Evolutionary conservation across 1,284 basidiomycete species (phyloP).

Genomic region (Melampsora larici-populina): DNA sequence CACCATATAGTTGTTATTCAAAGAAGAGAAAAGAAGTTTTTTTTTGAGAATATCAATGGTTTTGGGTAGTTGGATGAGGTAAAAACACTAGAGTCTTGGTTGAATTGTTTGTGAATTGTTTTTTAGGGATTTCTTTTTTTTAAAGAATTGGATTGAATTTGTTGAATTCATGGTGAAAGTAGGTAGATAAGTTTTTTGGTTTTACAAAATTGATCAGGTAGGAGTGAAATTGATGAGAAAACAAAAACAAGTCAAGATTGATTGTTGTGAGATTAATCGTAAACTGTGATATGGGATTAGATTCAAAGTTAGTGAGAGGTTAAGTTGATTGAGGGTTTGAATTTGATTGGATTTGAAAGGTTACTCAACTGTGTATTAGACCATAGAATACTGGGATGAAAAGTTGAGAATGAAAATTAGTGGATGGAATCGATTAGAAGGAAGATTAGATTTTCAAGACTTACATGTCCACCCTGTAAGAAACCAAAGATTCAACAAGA

Average conservation of each 20-base stretch:
- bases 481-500: neutral
- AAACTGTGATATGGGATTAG: neutral
- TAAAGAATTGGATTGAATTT: too few relatives aligned
- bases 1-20: neutral
- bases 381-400: neutral
- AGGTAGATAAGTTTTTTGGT: too few relatives aligned
- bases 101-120: too few relatives aligned
- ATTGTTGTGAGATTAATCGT: neutral
- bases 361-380: constrained; percentile 6
- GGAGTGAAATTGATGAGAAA: too few relatives aligned
- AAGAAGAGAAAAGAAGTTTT: neutral
- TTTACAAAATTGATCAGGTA: too few relatives aligned
- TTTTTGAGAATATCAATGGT: neutral
- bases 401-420: neutral
- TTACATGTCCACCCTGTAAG: constrained; percentile 5
- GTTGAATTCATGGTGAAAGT: too few relatives aligned
- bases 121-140: too few relatives aligned
- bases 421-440: neutral
- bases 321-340: neutral
- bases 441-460: neutral
- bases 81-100: neutral
- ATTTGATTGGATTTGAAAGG: neutral
- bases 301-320: neutral
- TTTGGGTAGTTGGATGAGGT: neutral
- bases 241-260: neutral